Conservation (phyloP, 768 basidiomycete genomes). For the Strobilomyces dryophilus region DNA sequence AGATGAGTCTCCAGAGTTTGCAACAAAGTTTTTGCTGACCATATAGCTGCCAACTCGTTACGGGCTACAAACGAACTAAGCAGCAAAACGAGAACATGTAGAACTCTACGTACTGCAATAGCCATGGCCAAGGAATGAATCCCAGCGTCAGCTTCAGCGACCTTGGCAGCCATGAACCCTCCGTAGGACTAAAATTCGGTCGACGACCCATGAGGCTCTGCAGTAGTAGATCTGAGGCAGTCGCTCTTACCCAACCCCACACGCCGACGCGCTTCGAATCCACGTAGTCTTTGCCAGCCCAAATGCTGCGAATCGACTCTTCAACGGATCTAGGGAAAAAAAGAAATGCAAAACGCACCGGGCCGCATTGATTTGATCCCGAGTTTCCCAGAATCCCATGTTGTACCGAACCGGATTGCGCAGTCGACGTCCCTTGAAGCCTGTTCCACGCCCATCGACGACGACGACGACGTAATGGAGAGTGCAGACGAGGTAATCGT, state of each 20-base stretch:
- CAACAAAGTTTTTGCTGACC: conserved; percentile 39
- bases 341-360: conserved; percentile 43
- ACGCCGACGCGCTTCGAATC: conserved; percentile 88
- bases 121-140: conserved; percentile 90
- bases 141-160: conserved; percentile 85
- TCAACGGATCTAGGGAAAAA: not conserved
- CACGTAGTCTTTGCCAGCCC: conserved; percentile 85
- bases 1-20: not conserved
- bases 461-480: no score
- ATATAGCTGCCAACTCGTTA: conserved; percentile 82
- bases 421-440: conserved; percentile 67
- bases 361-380: conserved; percentile 87
- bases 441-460: no score
- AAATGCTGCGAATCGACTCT: conserved; percentile 44
- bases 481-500: no score
- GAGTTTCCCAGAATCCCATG: conserved; percentile 84
- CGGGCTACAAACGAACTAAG: conserved; percentile 49
- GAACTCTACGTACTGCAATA: conserved; percentile 62
- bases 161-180: conserved; percentile 93
- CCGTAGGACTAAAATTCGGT: conserved; percentile 71
- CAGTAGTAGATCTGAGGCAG: not conserved
- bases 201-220: not conserved
- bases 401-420: conserved; percentile 87
- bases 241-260: conserved; percentile 88
- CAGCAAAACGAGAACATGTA: not conserved